Evolutionary conservation across 2,329 filamentous ascomycete genomes (phyloP).

Genomic region (Apiospora aurea): DNA sequence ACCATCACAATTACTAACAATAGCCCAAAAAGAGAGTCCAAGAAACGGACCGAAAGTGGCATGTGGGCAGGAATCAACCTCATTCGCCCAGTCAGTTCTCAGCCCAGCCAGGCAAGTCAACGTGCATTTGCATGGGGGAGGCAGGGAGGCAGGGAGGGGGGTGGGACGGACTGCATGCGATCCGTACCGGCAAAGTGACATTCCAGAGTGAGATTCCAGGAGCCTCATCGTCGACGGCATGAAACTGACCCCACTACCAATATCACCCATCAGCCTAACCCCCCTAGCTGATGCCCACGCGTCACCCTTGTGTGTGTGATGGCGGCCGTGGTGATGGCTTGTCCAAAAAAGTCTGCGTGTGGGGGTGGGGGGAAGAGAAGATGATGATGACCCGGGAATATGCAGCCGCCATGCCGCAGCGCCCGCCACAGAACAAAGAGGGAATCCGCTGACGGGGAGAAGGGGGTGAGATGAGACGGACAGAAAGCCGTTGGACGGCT

Average conservation of each 20-base stretch:
- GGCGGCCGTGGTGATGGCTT: not conserved
- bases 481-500: not conserved
- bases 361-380: not conserved
- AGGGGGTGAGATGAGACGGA: not conserved
- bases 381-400: not conserved
- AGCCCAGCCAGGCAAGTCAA: not conserved
- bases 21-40: not conserved
- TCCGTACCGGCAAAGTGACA: not conserved
- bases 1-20: not conserved
- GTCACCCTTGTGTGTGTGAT: not conserved
- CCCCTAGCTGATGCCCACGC: not conserved
- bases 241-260: not conserved
- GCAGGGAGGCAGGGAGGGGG: too few relatives aligned
- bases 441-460: not conserved
- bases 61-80: not conserved
- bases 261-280: not conserved
- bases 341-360: not conserved
- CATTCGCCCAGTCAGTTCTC: not conserved
- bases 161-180: not conserved
- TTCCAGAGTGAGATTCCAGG: not conserved
- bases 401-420: not conserved
- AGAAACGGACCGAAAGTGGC: conserved; percentile 4
- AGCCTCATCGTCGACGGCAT: conserved; percentile 2
- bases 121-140: not conserved
- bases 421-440: not conserved